Conservation (phyloP, 1,284 basidiomycete genomes). For the Cutaneotrichosporon sp. region DNA sequence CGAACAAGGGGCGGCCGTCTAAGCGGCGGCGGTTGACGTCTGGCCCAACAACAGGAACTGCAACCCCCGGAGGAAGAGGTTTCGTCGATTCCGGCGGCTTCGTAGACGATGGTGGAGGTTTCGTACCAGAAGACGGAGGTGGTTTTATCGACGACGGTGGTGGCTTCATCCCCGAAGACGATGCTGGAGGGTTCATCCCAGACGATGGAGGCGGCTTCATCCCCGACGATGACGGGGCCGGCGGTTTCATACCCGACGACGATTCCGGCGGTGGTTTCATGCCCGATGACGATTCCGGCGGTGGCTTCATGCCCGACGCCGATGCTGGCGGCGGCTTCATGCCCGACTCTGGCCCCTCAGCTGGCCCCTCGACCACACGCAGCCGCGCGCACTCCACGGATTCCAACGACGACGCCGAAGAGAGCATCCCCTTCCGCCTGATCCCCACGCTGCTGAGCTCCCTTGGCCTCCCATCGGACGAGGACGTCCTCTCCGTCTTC, state of each 20-base stretch:
- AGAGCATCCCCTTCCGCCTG: constrained; percentile 36
- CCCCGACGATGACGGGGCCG: constrained; percentile 16
- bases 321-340: constrained; percentile 13
- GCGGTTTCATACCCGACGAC: constrained; percentile 26
- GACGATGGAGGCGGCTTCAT: constrained; percentile 32
- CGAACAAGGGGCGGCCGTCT: not conserved
- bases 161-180: constrained; percentile 32
- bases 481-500: constrained; percentile 50
- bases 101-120: constrained; percentile 21
- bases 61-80: constrained; percentile 14
- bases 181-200: constrained; percentile 27
- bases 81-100: constrained; percentile 30
- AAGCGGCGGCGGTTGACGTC: constrained; percentile 17
- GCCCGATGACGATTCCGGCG: constrained; percentile 13
- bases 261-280: constrained; percentile 16
- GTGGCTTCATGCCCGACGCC: constrained; percentile 12
- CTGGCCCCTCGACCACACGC: not conserved
- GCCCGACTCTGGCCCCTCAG: constrained; percentile 11
- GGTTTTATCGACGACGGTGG: constrained; percentile 28
- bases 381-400: too few species aligned
- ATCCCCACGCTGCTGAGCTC: constrained; percentile 40
- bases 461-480: constrained; percentile 46
- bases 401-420: not conserved
- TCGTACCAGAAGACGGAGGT: constrained; percentile 16
- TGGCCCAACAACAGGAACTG: not conserved